Evolutionary conservation across 148 eudicot genomes (phyloP), one percentile per base, ranked within the genome.

Genomic region (Vaccinium myrtillus): DNA sequence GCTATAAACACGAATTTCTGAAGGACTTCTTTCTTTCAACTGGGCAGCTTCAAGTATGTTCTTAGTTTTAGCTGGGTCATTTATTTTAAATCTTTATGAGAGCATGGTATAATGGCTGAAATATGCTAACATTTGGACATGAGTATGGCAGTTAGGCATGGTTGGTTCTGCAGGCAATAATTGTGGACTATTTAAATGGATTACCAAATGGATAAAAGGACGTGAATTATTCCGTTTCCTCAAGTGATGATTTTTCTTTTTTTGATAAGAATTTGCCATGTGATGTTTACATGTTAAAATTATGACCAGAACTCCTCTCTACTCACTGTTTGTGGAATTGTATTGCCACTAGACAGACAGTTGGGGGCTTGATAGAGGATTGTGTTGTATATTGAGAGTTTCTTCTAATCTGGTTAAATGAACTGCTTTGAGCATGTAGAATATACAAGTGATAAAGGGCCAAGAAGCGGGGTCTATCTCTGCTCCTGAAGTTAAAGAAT

Each of bases 1-100:
- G 95, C 82, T 93, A 90, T 77, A 92, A 93, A 80, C 99, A 92
- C 91, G 99, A 97, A 88, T 91, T 92, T 86, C 87, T 97, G 89
- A 97, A 95, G 91, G 92, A 95, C 79, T 95, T 94, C 88, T 95
- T 91, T 85, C 89, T 93, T 18, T 94, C 98, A 32, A 88, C 94
- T 83, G 99, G 98, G 70, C 96, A 95, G 88, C 88, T 94, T 86
- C 95, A 95, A 90, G 98, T 97, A 82, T 81, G 87, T 88, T 84
- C 23, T 30, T 65, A 50, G 30, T 81, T 67, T 82, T 48, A 39
- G 23, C 0, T 83, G 77, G 51, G 32, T 39, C 36, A 15, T 65
- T 36, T 8, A 69, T 21, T 27, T 84, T 15, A 51, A 18, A 19
- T 36, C 32, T 80, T 18, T 75, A 0, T 16, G 23, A 55, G 9